phyloP scores from a whole-genome alignment of 352 stramenopile genomes.

The Globisporangium orthogonon region DNA sequence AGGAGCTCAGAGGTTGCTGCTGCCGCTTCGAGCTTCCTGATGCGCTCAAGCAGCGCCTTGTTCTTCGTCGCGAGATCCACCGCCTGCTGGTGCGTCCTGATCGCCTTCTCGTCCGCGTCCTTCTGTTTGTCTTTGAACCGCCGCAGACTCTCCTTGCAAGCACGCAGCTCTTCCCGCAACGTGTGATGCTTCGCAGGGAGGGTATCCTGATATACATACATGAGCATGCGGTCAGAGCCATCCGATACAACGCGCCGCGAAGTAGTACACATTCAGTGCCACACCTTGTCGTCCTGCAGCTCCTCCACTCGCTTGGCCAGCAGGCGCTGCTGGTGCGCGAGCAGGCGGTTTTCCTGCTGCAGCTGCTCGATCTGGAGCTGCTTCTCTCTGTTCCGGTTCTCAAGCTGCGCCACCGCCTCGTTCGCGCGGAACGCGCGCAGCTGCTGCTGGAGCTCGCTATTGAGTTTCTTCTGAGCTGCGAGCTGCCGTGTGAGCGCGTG shows the following conservation, averaged over 20 bases:
- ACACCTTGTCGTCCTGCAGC: conserved; percentile 44
- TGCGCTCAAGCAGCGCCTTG: conserved; percentile 42
- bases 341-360: conserved; percentile 41
- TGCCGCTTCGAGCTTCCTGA: conserved; percentile 32
- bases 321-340: conserved; percentile 47
- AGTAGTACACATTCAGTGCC: neutral
- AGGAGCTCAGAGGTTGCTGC: neutral
- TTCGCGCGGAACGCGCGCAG: conserved; percentile 46
- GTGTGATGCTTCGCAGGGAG: conserved; percentile 40
- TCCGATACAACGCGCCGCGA: neutral
- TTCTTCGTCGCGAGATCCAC: conserved; percentile 51
- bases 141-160: conserved; percentile 53
- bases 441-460: conserved; percentile 35
- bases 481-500: conserved; percentile 34
- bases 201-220: conserved; percentile 23
- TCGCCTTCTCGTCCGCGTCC: conserved; percentile 34
- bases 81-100: conserved; percentile 44
- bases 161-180: conserved; percentile 54
- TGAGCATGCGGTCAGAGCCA: neutral
- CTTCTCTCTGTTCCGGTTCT: conserved; percentile 63
- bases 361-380: conserved; percentile 57
- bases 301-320: conserved; percentile 58
- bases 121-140: conserved; percentile 50
- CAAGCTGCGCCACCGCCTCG: conserved; percentile 42
- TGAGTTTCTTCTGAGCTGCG: conserved; percentile 34